Evolutionary conservation across 176 grass and related monocot genomes (phyloP).

Genomic region (Pontederia crassipes): DNA sequence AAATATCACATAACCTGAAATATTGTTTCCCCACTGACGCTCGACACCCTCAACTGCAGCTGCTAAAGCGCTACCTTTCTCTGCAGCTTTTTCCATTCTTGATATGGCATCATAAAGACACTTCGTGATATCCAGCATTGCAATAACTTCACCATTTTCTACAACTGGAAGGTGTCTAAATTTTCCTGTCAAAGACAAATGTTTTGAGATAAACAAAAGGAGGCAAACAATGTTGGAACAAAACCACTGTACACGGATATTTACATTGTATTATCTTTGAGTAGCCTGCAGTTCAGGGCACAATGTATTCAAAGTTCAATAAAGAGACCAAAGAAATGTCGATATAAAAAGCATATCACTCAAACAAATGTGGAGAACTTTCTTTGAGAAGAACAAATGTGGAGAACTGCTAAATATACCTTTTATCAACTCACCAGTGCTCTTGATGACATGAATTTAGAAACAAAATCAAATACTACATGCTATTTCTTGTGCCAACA

Average conservation of each 20-base stretch:
- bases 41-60: constrained; percentile 96
- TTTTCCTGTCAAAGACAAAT: constrained; percentile 61
- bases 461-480: no score
- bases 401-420: no score
- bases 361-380: no score
- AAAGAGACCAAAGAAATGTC: no score
- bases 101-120: constrained; percentile 96
- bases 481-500: no score
- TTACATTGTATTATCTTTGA: background rate
- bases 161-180: constrained; percentile 99
- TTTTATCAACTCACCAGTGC: no score
- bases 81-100: constrained; percentile 94
- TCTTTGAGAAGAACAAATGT: no score
- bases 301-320: no score
- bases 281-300: no score
- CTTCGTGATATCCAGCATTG: constrained; percentile 96
- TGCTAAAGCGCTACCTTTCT: constrained; percentile 88
- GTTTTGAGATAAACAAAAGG: constrained; percentile 10
- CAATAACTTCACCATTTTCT: constrained; percentile 98
- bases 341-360: no score
- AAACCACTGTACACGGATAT: background rate
- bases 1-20: constrained; percentile 39
- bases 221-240: background rate
- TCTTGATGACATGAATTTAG: no score
- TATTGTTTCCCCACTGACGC: constrained; percentile 70